Evolutionary conservation across 495 filamentous ascomycete genomes (phyloP), one percentile per base, ranked within the genome.

Genomic region (Penicillium chermesinum): DNA sequence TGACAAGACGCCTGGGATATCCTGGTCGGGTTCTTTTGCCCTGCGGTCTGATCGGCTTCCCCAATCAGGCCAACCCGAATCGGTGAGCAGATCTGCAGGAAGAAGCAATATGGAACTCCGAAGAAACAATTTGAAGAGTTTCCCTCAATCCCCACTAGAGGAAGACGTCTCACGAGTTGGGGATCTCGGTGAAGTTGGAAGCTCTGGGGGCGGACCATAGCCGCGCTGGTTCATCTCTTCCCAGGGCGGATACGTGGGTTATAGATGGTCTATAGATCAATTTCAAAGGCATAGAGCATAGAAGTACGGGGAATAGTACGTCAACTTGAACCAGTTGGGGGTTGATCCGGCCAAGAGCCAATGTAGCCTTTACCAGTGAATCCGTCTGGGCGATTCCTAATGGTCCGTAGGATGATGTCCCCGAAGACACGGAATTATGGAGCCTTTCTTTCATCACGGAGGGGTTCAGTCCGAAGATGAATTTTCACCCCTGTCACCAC

Each of bases 41-140:
- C 25, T 30, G n/a, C 25, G 25, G 25, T 30, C 25, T 19, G 10
- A 20, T 58, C 57, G 43, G 46, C 27, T 50, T 56, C 16, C 50
- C 54, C 38, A 41, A 52, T 51, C 25, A 33, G 47, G 57, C 25
- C 27, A 46, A 54, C 47, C 54, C 54, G 50, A 52, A 46, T 36
- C 15, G 37, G 41, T 41, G 35, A 19, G 19, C 10, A 36, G 25
- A 30, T 30, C 25, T 4, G 4, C 5, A 4, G 10, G 25, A 4
- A 30, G 25, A 30, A 30, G 25, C 25, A 30, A 30, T 30, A 30
- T 30, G 25, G 25, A 30, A 30, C 25, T 10, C 25, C 25, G 5
- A 30, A 30, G 25, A n/a, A n/a, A 10, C 25, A 30, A 30, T 30
- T 30, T 30, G n/a, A n/a, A n/a, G n/a, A n/a, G n/a, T n/a, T n/a